A percentile compares a stretch with the other conserved stretches of the same genome.
These are phyloP conservation scores for Endocalyx cinctus DNA, from an alignment of 2,329 filamentous ascomycete genomes.

Conservation along the genomic window DNA sequence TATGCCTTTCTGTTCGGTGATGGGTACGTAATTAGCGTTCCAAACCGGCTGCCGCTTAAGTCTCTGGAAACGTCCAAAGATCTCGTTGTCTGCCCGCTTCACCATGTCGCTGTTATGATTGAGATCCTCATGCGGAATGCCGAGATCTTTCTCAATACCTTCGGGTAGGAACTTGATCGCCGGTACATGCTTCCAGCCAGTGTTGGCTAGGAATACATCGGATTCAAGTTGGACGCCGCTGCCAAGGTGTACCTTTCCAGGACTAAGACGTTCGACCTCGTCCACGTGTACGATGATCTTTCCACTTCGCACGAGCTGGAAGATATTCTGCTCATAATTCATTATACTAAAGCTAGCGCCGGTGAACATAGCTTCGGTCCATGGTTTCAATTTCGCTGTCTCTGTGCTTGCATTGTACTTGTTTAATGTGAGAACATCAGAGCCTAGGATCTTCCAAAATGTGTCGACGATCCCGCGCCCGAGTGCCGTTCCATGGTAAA, in stretches of 20 bases:
- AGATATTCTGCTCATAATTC: constrained; percentile 54
- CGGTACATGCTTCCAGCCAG: constrained; percentile 48
- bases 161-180: constrained; percentile 40
- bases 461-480: constrained; percentile 51
- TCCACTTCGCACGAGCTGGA: constrained; percentile 49
- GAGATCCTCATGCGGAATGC: constrained; percentile 34
- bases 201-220: constrained; percentile 51
- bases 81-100: constrained; percentile 42
- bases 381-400: constrained; percentile 49
- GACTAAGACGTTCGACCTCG: constrained; percentile 47
- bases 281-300: constrained; percentile 50
- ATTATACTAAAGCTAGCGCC: constrained; percentile 54
- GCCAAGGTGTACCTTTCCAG: constrained; percentile 39
- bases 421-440: constrained; percentile 51
- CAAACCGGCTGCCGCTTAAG: constrained; percentile 41
- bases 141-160: constrained; percentile 38
- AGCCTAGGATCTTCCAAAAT: constrained; percentile 55
- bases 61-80: constrained; percentile 45
- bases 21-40: constrained; percentile 40
- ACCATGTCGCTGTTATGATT: constrained; percentile 15
- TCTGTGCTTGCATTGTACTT: constrained; percentile 51
- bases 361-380: constrained; percentile 47
- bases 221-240: constrained; percentile 37
- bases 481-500: constrained; percentile 53
- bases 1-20: constrained; percentile 31